These are phyloP conservation scores for Termitomyces sp. DNA, from an alignment of 768 basidiomycete species.

Conservation along the genomic window DNA sequence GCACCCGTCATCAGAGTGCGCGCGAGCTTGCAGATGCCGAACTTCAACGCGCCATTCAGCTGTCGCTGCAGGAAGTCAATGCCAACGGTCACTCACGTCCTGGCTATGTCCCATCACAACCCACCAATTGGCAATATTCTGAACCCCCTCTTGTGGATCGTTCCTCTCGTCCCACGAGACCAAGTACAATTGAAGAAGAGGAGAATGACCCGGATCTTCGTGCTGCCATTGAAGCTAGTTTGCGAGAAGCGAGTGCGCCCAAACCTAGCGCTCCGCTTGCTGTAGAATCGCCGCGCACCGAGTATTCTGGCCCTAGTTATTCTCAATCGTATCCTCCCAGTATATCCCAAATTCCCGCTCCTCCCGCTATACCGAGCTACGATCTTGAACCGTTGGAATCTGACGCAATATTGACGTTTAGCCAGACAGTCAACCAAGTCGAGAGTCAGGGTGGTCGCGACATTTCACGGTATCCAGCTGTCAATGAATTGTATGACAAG, in stretches of 20 bases:
- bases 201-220: conserved; percentile 90
- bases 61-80: conserved; percentile 78
- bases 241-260: conserved; percentile 78
- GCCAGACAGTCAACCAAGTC: conserved; percentile 83
- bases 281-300: conserved; percentile 43
- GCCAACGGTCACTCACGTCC: conserved; percentile 42
- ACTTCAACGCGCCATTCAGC: conserved; percentile 87
- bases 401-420: conserved; percentile 86
- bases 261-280: conserved; percentile 73
- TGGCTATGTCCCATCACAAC: conserved; percentile 68
- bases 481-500: conserved; percentile 79
- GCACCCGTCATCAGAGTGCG: conserved; percentile 46
- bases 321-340: conserved; percentile 40
- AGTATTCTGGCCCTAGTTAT: conserved; percentile 34
- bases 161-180: conserved; percentile 32
- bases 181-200: conserved; percentile 38
- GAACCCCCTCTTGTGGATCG: conserved; percentile 69
- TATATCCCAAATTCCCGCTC: conserved; percentile 31
- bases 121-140: conserved; percentile 52
- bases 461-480: conserved; percentile 75
- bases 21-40: conserved; percentile 78
- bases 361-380: conserved; percentile 61
- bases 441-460: conserved; percentile 74
- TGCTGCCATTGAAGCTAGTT: conserved; percentile 92
- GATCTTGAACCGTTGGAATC: conserved; percentile 80